phyloP scores from a whole-genome alignment of 495 filamentous ascomycete species.

The Daldinia concentrica region DNA sequence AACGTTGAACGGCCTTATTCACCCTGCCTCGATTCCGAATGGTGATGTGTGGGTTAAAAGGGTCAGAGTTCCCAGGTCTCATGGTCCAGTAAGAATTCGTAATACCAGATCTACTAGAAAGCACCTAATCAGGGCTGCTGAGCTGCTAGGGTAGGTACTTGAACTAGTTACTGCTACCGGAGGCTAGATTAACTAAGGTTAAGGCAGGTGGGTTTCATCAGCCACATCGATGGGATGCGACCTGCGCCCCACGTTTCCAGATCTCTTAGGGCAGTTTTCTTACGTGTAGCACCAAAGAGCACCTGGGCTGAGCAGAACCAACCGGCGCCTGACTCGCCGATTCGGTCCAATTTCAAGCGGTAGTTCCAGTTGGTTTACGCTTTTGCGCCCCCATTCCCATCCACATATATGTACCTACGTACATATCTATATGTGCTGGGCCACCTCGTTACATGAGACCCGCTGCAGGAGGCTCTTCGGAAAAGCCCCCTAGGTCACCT shows the following conservation, averaged over 20 bases:
- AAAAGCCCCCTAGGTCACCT: slow-evolving; percentile 20
- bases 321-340: slow-evolving; percentile 12
- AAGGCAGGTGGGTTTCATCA: slow-evolving; percentile 3
- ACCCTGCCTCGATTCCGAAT: slow-evolving; percentile 12
- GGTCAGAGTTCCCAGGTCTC: slow-evolving; percentile 12
- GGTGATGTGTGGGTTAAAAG: slow-evolving; percentile 27
- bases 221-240: slow-evolving; percentile 11
- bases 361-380: not conserved
- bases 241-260: slow-evolving; percentile 23
- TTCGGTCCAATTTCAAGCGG: slow-evolving; percentile 17
- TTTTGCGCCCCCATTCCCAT: too few species aligned
- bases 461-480: slow-evolving; percentile 36
- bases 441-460: slow-evolving; percentile 25
- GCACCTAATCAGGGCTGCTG: too few species aligned
- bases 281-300: too few species aligned
- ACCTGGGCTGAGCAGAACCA: slow-evolving; percentile 5
- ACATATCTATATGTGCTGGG: not conserved
- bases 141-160: too few species aligned
- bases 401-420: too few species aligned
- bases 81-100: slow-evolving; percentile 27
- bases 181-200: slow-evolving; percentile 1
- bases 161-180: not conserved
- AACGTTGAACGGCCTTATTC: slow-evolving; percentile 36
- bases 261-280: not conserved
- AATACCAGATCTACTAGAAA: slow-evolving; percentile 6